Evolutionary conservation across 768 basidiomycete species (phyloP).

Genomic region (Amanita pseudoporphyria): DNA sequence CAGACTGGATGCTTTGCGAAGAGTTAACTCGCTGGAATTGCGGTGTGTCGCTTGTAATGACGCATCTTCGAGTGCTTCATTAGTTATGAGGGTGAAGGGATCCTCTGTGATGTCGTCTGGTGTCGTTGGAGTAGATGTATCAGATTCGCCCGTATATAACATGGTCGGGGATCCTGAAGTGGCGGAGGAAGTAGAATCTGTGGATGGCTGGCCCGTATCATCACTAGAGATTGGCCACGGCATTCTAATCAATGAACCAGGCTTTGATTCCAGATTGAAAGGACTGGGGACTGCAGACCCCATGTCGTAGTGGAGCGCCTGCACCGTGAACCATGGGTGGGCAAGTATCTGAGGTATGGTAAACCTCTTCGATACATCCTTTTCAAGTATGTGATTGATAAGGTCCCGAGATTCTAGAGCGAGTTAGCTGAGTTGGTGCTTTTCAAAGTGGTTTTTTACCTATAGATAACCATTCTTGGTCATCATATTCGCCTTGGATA

Average conservation of each 20-base stretch:
- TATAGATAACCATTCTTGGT: slow-evolving; percentile 84
- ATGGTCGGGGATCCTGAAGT: slow-evolving; percentile 38
- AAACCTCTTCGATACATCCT: slow-evolving; percentile 66
- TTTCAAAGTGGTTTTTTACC: slow-evolving; percentile 36
- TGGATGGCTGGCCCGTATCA: slow-evolving; percentile 35
- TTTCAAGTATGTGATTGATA: slow-evolving; percentile 65
- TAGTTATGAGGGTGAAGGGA: slow-evolving; percentile 25
- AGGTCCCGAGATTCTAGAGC: slow-evolving; percentile 75
- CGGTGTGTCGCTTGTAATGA: slow-evolving; percentile 27
- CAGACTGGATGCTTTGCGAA: slow-evolving; percentile 29
- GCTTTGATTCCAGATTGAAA: slow-evolving; percentile 12
- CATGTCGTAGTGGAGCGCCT: neutral
- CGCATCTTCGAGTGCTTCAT: neutral
- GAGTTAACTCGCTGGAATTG: slow-evolving; percentile 49
- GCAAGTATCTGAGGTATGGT: slow-evolving; percentile 78
- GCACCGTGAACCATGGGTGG: slow-evolving; percentile 69
- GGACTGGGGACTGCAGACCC: slow-evolving; percentile 14
- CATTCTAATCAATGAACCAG: slow-evolving; percentile 13
- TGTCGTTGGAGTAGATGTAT: slow-evolving; percentile 44
- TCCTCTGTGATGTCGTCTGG: slow-evolving; percentile 41
- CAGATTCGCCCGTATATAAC: slow-evolving; percentile 22
- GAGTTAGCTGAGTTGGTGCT: slow-evolving; percentile 7
- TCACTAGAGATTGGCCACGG: slow-evolving; percentile 16
- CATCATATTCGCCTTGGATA: slow-evolving; percentile 78
- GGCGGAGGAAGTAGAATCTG: slow-evolving; percentile 45